Conservation (phyloP, 768 basidiomycete species). For the Chalciporus pseudorubinellus region DNA sequence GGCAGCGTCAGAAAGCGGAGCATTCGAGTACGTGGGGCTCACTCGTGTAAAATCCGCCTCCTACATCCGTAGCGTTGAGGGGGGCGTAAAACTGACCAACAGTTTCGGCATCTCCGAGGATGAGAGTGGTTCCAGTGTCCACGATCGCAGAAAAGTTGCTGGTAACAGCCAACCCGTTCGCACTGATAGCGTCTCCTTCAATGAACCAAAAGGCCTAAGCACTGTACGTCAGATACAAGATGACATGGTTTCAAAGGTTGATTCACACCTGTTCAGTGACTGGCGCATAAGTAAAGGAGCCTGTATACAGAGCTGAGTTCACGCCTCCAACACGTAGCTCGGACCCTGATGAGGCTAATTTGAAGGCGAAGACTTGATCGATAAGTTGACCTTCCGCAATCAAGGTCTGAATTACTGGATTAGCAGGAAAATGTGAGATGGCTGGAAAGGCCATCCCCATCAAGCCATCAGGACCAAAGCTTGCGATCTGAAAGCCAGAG, state of each 20-base stretch:
- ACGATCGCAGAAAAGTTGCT: slow-evolving; percentile 29
- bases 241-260: background rate
- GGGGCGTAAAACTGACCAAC: slow-evolving; percentile 31
- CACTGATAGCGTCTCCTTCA: slow-evolving; percentile 13
- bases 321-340: slow-evolving; percentile 44
- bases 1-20: background rate
- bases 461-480: slow-evolving; percentile 30
- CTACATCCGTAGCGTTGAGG: slow-evolving; percentile 30
- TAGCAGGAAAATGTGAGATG: slow-evolving; percentile 35
- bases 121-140: slow-evolving; percentile 50
- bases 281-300: slow-evolving; percentile 36
- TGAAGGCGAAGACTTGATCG: slow-evolving; percentile 37
- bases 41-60: slow-evolving; percentile 38
- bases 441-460: slow-evolving; percentile 44
- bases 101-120: slow-evolving; percentile 41
- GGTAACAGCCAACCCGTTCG: slow-evolving; percentile 20
- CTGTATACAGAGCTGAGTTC: slow-evolving; percentile 38
- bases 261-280: slow-evolving; percentile 31
- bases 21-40: background rate
- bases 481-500: slow-evolving; percentile 5
- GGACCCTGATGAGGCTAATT: slow-evolving; percentile 34
- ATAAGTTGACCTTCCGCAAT: slow-evolving; percentile 35
- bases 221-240: background rate
- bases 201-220: slow-evolving; percentile 27
- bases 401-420: slow-evolving; percentile 44